Base-by-base conservation (phyloP, 768 basidiomycete genomes). In the Trametopsis cervina region DNA sequence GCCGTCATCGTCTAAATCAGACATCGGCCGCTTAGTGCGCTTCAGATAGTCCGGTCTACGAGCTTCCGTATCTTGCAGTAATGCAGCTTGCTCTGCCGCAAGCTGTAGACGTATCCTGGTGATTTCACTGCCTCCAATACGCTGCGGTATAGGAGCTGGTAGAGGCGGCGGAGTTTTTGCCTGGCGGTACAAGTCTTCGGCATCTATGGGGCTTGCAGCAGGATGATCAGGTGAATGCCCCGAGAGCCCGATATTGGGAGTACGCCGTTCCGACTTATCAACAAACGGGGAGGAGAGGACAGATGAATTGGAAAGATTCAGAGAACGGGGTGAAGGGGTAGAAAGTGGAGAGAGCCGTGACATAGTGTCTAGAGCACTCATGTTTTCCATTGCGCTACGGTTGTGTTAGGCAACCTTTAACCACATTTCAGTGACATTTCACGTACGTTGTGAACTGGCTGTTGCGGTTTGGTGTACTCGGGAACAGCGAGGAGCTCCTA, bases 21-120 rank as follows among this genome's bases (percentile, higher is more conserved):
- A 67, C 35, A 68, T 57, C 1, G 71, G 62, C 40, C 78, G 72
- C 57, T 78, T 80, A 23, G 69, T 57, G 22, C 86, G 77, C 59
- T 76, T 78, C 36, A 87, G 67, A 60, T 88, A 89, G 5, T 88
- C 86, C 1, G 85, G 85, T 33, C 85, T 73, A 12, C 76, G 78
- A 27, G 65, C 73, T 61, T 89, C 85, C 9, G 73, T 67, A 58
- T 80, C 78, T 45, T 71, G 72, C 24, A 72, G 58, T 24, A 74
- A 73, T 1, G 71, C 67, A 11, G 75, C 60, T 46, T 71, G 70
- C 33, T 76, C 77, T 53, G 79, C 74, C 13, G 72, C 62, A 57
- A 74, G 67, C 22, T 74, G 73, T 40, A 74, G 72, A 23, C 76
- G 75, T 42, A 85, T 78, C 33, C 78, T 75, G 44, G 76, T 73